Evolutionary conservation across 108 stramenopile species (phyloP), one percentile per base, ranked within the genome.

Genomic region (Pseudonitzschia delicatissima): DNA sequence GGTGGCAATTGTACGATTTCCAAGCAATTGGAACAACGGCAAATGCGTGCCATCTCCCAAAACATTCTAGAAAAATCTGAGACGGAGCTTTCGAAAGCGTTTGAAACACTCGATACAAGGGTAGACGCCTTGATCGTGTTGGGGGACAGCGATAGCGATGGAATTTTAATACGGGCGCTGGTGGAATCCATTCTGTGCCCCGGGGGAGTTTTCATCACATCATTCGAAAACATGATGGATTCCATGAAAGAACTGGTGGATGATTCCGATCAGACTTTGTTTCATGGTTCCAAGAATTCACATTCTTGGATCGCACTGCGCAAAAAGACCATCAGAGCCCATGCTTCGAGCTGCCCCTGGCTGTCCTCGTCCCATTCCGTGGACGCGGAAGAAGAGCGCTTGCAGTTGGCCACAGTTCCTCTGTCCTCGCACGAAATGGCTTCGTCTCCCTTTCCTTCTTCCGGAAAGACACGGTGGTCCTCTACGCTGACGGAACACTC

Each of bases 291-390:
- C n/a, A n/a, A n/a, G n/a, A n/a, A n/a, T n/a, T n/a, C n/a, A n/a
- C n/a, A n/a, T n/a, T n/a, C n/a, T 4, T 61, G 18, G 36, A 61
- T 61, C 28, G 60, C 39, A 20, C 37, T 5, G 32, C 60, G 39
- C 2, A 61, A 37, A 27, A 12, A 36, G 8, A 42, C 52, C 15
- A 39, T 67, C 33, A 45, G 44, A 47, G 65, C 45, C 52, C 77
- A 67, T 66, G 25, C 59, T 45, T 77, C 65, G 28, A 80, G 37
- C n/a, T 80, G 79, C 36, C 65, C 57, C n/a, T 82, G 74, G 69
- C 51, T 74, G 68, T 53, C 67, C 13, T 50, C 61, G 39, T 58
- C 61, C 0, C 49, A 61, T 64, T 76, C 57, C 15, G 28, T 35
- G 1, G 33, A 27, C 1, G 52, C 64, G 2, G 77, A 83, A 62